Evolutionary conservation across 1,139 yeast genomes (phyloP).

Genomic region (Kurtzmaniella natalensis): DNA sequence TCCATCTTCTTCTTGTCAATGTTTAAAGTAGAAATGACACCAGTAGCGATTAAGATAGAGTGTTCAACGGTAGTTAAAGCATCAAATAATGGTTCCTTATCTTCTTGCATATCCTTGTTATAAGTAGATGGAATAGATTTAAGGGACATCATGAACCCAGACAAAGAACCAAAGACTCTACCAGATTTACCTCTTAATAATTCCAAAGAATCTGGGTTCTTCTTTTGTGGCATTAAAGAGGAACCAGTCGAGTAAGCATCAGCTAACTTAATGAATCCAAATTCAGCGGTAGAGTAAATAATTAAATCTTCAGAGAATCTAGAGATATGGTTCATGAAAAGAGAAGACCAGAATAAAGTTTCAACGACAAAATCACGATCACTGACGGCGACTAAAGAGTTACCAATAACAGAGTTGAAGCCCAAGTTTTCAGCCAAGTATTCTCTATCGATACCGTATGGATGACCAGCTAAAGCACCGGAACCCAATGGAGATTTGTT

Average conservation of each 20-base stretch:
- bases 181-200: conserved; percentile 95
- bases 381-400: conserved; percentile 90
- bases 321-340: conserved; percentile 92
- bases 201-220: conserved; percentile 95
- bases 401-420: conserved; percentile 83
- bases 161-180: conserved; percentile 88
- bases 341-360: conserved; percentile 94
- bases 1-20: conserved; percentile 75
- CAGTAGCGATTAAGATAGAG: conserved; percentile 90
- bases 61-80: conserved; percentile 87
- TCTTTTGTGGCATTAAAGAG: conserved; percentile 98
- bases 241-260: conserved; percentile 99
- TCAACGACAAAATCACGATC: conserved; percentile 98
- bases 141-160: conserved; percentile 94
- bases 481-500: conserved; percentile 91
- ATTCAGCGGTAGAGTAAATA: conserved; percentile 94
- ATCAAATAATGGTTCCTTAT: conserved; percentile 95
- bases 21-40: conserved; percentile 81
- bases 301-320: conserved; percentile 92
- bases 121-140: conserved; percentile 96
- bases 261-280: conserved; percentile 87
- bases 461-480: conserved; percentile 99
- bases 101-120: conserved; percentile 98
- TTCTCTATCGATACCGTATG: conserved; percentile 95
- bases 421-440: conserved; percentile 75